These are phyloP conservation scores for Nicotiana noctiflora DNA, from an alignment of 257 asterid genomes.

Conservation along the genomic window DNA sequence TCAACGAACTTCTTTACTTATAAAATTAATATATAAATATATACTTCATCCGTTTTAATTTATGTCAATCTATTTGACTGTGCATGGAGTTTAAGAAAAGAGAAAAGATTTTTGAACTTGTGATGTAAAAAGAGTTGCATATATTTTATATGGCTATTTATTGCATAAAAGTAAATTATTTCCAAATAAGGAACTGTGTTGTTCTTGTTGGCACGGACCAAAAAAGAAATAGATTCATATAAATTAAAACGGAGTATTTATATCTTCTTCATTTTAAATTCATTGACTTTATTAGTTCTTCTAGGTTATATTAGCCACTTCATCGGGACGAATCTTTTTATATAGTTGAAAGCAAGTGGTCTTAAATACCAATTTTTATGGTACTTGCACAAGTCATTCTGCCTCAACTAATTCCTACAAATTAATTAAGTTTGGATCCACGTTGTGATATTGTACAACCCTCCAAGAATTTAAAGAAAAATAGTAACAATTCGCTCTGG, in stretches of 20 bases:
- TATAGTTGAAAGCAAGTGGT: not conserved
- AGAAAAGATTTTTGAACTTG: no score
- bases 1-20: not conserved
- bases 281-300: not conserved
- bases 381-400: not conserved
- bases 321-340: not conserved
- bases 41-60: no score
- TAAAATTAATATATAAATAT: not conserved
- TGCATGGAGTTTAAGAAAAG: no score
- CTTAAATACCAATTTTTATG: not conserved
- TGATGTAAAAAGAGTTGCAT: no score
- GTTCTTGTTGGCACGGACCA: no score
- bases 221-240: no score
- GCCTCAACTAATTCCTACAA: not conserved
- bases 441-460: not conserved
- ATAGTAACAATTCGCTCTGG: not conserved
- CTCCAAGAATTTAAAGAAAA: not conserved
- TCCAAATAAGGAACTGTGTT: no score
- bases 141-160: no score
- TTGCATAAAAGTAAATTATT: no score
- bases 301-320: not conserved
- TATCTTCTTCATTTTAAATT: not conserved
- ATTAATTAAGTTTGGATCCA: not conserved
- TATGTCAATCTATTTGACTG: no score
- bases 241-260: no score